phyloP scores from a whole-genome alignment of 129 eudicot species.

The Helianthus tuberosus region DNA sequence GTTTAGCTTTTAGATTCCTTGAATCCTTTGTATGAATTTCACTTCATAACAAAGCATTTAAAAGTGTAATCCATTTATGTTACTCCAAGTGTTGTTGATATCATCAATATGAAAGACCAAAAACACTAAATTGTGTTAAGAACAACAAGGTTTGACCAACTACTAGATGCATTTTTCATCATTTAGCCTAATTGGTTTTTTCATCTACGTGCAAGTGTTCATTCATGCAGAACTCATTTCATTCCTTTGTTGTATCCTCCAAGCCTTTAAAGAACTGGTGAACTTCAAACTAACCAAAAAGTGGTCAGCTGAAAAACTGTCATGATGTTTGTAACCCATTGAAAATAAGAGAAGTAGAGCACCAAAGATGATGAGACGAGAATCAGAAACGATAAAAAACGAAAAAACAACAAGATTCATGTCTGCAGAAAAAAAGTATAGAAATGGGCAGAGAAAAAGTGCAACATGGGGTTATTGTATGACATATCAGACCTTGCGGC shows the following conservation, averaged over 20 bases:
- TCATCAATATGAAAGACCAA: too few species aligned
- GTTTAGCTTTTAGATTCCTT: too few species aligned
- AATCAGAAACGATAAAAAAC: neutral
- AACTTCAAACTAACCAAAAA: too few species aligned
- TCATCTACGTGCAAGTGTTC: too few species aligned
- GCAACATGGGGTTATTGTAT: neutral
- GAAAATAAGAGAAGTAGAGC: neutral
- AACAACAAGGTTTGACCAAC: too few species aligned
- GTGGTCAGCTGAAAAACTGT: neutral
- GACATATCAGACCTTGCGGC: neutral
- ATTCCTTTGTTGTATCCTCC: neutral
- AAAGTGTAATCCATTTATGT: too few species aligned
- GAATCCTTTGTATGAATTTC: too few species aligned
- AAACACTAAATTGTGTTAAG: too few species aligned
- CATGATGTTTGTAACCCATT: neutral
- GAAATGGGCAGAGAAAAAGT: constrained; percentile 11
- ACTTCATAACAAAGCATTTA: too few species aligned
- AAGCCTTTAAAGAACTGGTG: neutral
- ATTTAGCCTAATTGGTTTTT: too few species aligned
- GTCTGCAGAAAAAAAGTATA: neutral
- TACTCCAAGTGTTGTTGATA: too few species aligned
- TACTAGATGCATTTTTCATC: too few species aligned
- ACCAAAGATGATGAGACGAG: neutral
- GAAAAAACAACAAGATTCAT: neutral
- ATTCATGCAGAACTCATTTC: neutral